These are phyloP conservation scores for Tinospora cordifolia DNA, from an alignment of 164 flowering plant species.

Conservation along the genomic window DNA sequence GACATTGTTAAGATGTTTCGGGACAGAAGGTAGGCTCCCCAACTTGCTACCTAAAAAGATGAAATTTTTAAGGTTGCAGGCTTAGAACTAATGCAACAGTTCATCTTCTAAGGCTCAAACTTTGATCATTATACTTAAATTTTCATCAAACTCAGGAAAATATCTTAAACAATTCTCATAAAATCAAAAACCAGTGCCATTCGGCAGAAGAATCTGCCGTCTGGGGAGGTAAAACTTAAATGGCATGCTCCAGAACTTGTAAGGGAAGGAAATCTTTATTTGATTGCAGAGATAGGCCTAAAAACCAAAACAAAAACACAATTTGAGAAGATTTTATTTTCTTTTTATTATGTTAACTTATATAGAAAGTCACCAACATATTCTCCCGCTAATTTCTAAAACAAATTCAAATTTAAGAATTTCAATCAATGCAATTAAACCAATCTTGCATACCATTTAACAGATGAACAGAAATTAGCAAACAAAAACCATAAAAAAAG, in stretches of 20 bases:
- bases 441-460: neutral
- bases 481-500: neutral
- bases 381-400: neutral
- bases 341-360: neutral
- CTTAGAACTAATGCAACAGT: conserved; percentile 1
- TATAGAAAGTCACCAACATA: neutral
- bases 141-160: neutral
- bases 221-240: neutral
- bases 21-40: conserved; percentile 78
- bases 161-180: neutral
- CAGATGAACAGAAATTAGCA: neutral
- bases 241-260: neutral
- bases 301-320: neutral
- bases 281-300: neutral
- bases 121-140: neutral
- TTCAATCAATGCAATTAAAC: neutral
- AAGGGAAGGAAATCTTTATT: neutral
- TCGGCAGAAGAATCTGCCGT: neutral
- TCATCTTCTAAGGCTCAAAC: neutral
- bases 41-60: conserved; percentile 75
- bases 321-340: neutral
- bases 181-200: neutral
- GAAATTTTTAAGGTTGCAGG: neutral
- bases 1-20: conserved; percentile 63
- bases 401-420: neutral